A percentile compares a stretch with the other conserved stretches of the same genome.
Conservation (phyloP, 139 green algal species). For the Tetraselmis chui region DNA sequence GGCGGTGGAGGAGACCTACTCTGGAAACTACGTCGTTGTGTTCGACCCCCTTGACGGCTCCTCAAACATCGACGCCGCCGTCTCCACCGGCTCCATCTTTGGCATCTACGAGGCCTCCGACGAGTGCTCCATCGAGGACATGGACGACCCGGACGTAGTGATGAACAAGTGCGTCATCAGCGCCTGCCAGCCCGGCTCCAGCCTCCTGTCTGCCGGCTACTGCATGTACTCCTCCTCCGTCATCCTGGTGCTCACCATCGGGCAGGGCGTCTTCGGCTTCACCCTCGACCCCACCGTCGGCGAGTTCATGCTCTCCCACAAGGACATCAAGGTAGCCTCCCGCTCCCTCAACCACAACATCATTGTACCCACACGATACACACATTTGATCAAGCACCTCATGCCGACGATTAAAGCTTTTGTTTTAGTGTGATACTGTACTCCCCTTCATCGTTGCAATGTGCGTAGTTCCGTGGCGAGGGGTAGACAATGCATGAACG, state of each 20-base stretch:
- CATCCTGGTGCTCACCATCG: slow-evolving; percentile 86
- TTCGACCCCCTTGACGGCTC: slow-evolving; percentile 98
- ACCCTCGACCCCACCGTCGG: slow-evolving; percentile 52
- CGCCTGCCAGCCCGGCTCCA: slow-evolving; percentile 84
- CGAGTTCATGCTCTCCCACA: slow-evolving; percentile 20
- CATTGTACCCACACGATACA: background rate
- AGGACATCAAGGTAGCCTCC: background rate
- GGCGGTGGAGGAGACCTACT: slow-evolving; percentile 88
- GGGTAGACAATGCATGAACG: too few relatives aligned
- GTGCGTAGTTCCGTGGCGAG: too few relatives aligned
- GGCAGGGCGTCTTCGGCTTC: slow-evolving; percentile 87
- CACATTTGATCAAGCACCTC: too few relatives aligned
- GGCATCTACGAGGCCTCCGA: slow-evolving; percentile 85
- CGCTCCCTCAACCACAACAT: slow-evolving; percentile 51
- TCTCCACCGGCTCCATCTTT: slow-evolving; percentile 94
- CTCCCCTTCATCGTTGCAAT: too few relatives aligned
- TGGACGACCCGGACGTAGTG: slow-evolving; percentile 41
- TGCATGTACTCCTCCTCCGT: slow-evolving; percentile 87
- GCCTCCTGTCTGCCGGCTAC: slow-evolving; percentile 86
- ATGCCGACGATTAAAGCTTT: too few relatives aligned
- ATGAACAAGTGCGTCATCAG: slow-evolving; percentile 81
- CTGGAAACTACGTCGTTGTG: slow-evolving; percentile 94
- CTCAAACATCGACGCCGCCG: slow-evolving; percentile 94
- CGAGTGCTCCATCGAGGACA: slow-evolving; percentile 74
- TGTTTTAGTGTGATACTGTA: too few relatives aligned